Evolutionary conservation across 306 rosid species (phyloP), one percentile per base, ranked within the genome.

Genomic region (Vicia villosa): DNA sequence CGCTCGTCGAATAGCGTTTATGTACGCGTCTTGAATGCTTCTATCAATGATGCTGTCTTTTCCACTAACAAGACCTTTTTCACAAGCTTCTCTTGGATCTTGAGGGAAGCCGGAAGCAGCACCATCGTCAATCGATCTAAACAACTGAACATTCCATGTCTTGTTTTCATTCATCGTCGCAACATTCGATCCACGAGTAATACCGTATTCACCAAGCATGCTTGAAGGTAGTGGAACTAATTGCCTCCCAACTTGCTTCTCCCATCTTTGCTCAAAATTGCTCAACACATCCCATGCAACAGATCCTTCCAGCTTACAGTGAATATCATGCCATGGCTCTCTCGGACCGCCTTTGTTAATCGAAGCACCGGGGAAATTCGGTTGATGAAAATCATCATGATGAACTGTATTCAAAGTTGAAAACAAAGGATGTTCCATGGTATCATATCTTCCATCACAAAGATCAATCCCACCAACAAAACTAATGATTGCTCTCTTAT

Each of bases 251-350:
- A 72, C 86, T 63, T 90, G 90, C 75, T 77, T 88, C 58, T 62
- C 70, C 97, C 97, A 93, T 70, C 98, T 83, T 40, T 88, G 96
- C 74, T 88, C 82, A 66, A 94, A 94, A 71, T 94, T 94, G 81
- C 52, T 21, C 52, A 90, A 38, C 22, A 93, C 94, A 80, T 93
- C 97, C 94, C 94, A 85, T 56, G 98, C 97, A 73, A 83, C 68
- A 2, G 82, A 79, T 3, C 97, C 98, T 83, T 90, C 96, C 20
- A 93, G 77, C 49, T 74, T 77, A 82, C 97, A 85, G 45, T 94
- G 97, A 70, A 90, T 86, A 55, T 94, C 98, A 83, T 94, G 96
- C 96, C 98, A 90, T 5, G 97, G 98, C 81, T 90, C 97, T 79
- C 92, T 83, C 14, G 98, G 98, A 76, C 97, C 96, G 6, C 98